These are phyloP conservation scores for Pulveroboletus sp. DNA, from an alignment of 768 basidiomycete species.

Conservation along the genomic window DNA sequence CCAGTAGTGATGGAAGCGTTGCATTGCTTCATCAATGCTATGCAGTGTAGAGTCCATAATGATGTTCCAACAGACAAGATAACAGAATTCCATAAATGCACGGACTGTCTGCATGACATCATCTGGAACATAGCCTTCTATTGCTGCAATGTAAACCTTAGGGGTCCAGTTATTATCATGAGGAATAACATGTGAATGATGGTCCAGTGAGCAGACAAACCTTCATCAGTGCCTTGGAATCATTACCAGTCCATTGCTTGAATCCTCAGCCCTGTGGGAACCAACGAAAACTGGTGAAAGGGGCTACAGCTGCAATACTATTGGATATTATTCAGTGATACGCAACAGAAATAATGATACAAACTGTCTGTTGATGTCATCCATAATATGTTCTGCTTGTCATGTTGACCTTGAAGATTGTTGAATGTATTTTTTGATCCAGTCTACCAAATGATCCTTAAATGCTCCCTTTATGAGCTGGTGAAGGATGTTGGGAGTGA, in stretches of 20 bases:
- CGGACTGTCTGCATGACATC: neutral
- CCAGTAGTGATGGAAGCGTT: neutral
- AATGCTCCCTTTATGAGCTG: neutral
- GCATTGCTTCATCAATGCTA: neutral
- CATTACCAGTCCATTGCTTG: no score
- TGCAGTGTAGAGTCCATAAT: neutral
- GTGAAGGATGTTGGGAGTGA: neutral
- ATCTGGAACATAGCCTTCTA: no score
- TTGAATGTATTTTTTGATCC: no score
- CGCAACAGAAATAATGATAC: neutral
- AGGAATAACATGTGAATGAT: no score
- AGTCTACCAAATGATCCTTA: no score
- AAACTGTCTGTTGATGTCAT: neutral
- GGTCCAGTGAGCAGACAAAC: no score
- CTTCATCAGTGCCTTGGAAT: no score
- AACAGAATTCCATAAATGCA: neutral
- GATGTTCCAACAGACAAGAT: neutral
- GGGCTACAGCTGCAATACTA: neutral
- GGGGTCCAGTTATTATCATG: no score
- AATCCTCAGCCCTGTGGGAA: neutral
- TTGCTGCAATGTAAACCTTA: no score
- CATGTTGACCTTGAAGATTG: no score
- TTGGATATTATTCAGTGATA: neutral
- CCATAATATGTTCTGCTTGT: no score
- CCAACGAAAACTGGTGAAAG: neutral